Conservation (phyloP, 148 eudicot genomes). For the Beta vulgaris region DNA sequence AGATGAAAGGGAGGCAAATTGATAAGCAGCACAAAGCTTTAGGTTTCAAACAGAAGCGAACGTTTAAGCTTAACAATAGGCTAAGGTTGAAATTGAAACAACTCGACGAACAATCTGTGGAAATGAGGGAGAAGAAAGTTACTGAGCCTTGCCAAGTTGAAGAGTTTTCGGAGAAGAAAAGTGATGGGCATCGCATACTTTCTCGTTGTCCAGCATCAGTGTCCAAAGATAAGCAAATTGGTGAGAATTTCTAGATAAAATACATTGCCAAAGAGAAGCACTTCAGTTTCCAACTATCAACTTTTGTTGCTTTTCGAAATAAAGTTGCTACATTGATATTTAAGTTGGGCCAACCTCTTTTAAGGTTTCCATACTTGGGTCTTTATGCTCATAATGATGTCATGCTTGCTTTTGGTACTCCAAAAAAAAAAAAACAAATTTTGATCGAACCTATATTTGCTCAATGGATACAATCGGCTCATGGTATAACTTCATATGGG, state of each 20-base stretch:
- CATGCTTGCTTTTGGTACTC: too few species aligned
- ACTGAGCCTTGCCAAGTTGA: too few species aligned
- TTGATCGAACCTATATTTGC: too few species aligned
- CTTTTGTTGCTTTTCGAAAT: background rate
- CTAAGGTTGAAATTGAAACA: slow-evolving; percentile 15
- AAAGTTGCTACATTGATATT: background rate
- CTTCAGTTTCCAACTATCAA: background rate
- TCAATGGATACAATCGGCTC: too few species aligned
- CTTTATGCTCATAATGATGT: too few species aligned
- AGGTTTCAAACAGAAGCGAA: slow-evolving; percentile 7
- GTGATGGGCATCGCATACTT: background rate
- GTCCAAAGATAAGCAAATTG: background rate
- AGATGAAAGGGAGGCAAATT: background rate
- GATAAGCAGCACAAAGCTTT: background rate
- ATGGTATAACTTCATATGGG: too few species aligned
- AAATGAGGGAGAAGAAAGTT: too few species aligned
- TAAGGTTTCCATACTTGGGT: too few species aligned
- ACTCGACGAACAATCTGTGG: background rate
- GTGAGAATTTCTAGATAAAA: background rate
- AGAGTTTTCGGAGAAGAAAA: slow-evolving; percentile 13
- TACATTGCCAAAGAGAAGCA: background rate
- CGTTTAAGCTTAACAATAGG: background rate
- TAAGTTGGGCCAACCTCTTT: too few species aligned
- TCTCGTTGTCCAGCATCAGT: slow-evolving; percentile 3
- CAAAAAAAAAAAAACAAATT: too few species aligned